Base-by-base conservation (phyloP, 805 yeast genomes). In the Soucietia sequanensis region DNA sequence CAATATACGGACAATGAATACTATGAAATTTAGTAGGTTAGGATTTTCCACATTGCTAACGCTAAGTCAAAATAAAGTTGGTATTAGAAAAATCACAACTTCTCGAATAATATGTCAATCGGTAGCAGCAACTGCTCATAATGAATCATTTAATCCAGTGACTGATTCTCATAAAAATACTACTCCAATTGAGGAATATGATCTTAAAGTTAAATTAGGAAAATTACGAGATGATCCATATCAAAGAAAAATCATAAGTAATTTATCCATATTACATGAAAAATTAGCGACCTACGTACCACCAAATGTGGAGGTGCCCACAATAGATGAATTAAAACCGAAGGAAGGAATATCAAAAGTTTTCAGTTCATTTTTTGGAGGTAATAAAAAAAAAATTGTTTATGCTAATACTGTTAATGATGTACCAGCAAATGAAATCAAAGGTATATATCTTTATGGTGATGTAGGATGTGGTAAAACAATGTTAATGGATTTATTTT, bases 381-480 rank as follows among this genome's bases (percentile, higher is more conserved):
- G 31, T 17, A 25, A 18, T 4, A 24, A 26, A 13, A 10, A 18
- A 23, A 13, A 7, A n/a, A n/a, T 25, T 7, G 24, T 18, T 6
- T 15, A 13, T 12, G 23, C n/a, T 13, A 29, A 15, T 13, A 27
- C 14, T 9, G 20, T 29, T 8, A 29, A 18, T 14, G 31, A 29
- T 5, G 17, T 29, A 8, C 14, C 12, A 27, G 67, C 60, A 19
- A 59, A 59, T 13, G 49, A 48, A 3, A 68, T 81, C 10, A 96
- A 75, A 45, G 99, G 99, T 4, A 83, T 93, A 6, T 93, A 93
- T 52, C 69, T 93, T 20, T 93, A 86, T 60, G 99, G 99, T 15
- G 98, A 93, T 58, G 99, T 93, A 27, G 99, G 99, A 2, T 90
- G 98, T 60, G 99, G 99, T 4, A 91, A 93, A 56, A 93, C 99